Percentiles rank a stretch among this genome's conserved stretches.
phyloP scores from a whole-genome alignment of 176 grass and related monocot genomes.

The Lolium multiflorum region DNA sequence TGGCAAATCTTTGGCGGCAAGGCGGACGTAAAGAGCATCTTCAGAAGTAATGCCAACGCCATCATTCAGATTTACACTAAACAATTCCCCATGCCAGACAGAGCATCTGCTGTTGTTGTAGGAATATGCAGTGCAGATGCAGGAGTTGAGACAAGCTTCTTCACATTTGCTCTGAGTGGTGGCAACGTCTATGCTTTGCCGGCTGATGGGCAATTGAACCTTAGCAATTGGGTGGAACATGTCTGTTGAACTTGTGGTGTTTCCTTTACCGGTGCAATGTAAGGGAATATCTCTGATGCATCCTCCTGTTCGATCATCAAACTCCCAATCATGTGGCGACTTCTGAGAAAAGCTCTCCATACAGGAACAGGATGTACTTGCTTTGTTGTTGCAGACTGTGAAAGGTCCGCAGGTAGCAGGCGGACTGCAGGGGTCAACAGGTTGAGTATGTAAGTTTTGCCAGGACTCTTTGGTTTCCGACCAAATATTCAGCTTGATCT shows the following conservation, averaged over 20 bases:
- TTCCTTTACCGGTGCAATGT: too few species aligned
- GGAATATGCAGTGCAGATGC: too few species aligned
- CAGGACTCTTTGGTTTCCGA: conserved; percentile 27
- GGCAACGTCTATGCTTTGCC: neutral
- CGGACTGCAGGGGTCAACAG: conserved; percentile 42
- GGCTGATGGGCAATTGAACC: conserved; percentile 45
- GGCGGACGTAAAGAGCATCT: conserved; percentile 61
- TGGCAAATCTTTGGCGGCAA: conserved; percentile 48
- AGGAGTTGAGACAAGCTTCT: too few species aligned
- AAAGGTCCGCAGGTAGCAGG: conserved; percentile 59
- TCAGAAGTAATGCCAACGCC: conserved; percentile 26
- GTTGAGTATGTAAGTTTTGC: conserved; percentile 37
- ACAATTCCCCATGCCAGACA: conserved; percentile 25
- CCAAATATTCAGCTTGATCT: conserved; percentile 49
- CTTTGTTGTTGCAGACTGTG: conserved; percentile 46
- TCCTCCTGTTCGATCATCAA: conserved; percentile 53
- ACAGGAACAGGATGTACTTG: conserved; percentile 43
- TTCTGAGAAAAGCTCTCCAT: conserved; percentile 47
- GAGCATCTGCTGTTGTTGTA: too few species aligned
- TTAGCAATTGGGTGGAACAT: conserved; percentile 47
- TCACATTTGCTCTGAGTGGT: too few species aligned
- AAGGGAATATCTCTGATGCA: neutral
- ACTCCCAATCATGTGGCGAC: conserved; percentile 39
- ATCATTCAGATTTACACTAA: conserved; percentile 49
- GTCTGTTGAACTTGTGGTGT: conserved; percentile 36